A percentile compares a stretch with the other conserved stretches of the same genome.
phyloP scores from a whole-genome alignment of 78 protist genomes.

The Dictyostelium capitatum region DNA sequence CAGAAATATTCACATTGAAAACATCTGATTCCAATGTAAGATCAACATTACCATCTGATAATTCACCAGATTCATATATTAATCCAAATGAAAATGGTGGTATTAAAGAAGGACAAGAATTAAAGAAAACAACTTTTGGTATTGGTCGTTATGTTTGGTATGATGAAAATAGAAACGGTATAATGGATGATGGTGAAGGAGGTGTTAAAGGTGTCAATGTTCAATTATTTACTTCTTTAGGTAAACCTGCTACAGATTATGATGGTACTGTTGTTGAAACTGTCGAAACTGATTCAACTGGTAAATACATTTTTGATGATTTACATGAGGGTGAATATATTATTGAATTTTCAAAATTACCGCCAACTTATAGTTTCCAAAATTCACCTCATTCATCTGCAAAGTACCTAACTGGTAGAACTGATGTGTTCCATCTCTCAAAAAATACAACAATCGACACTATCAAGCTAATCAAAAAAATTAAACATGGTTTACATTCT shows the following conservation, averaged over 20 bases:
- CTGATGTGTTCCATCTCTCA: background rate
- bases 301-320: conserved; percentile 28
- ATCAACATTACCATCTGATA: background rate
- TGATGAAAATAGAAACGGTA: conserved; percentile 34
- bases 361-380: conserved; percentile 5
- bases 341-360: conserved; percentile 17
- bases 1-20: background rate
- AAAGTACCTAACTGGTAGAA: background rate
- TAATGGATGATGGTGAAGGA: background rate
- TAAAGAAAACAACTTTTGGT: background rate
- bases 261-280: background rate
- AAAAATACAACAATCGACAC: background rate
- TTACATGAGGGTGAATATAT: background rate
- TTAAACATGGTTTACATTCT: no score
- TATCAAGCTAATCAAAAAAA: no score
- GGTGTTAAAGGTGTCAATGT: conserved; percentile 21
- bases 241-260: background rate
- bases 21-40: background rate
- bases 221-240: background rate
- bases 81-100: conserved; percentile 41
- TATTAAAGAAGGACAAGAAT: background rate
- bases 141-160: conserved; percentile 51
- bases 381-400: conserved; percentile 10
- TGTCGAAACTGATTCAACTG: background rate
- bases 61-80: conserved; percentile 26